Evolutionary conservation across 768 basidiomycete species (phyloP).

Genomic region (Roridomyces roridus): DNA sequence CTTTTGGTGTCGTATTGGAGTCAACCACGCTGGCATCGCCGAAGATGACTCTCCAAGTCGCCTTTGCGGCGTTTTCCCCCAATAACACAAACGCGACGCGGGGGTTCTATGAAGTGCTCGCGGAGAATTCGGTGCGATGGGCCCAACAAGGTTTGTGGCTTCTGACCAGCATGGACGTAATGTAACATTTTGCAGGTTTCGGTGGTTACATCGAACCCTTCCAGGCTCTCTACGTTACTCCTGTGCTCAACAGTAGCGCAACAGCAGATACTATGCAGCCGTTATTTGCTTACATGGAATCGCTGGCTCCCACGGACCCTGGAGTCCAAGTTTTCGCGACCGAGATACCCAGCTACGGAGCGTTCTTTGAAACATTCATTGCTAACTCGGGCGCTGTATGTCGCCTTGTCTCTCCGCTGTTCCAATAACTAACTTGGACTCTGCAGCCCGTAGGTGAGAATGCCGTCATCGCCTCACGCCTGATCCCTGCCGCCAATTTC

Average conservation of each 20-base stretch:
- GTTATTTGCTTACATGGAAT: slow-evolving; percentile 25
- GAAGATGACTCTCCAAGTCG: slow-evolving; percentile 28
- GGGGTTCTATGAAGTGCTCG: slow-evolving; percentile 30
- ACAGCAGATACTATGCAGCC: slow-evolving; percentile 36
- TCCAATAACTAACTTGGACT: background rate
- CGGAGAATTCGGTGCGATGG: slow-evolving; percentile 31
- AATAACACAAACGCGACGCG: slow-evolving; percentile 24
- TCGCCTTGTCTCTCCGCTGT: background rate
- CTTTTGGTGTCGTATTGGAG: slow-evolving; percentile 32
- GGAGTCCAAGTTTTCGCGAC: slow-evolving; percentile 24
- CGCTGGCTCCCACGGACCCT: slow-evolving; percentile 15
- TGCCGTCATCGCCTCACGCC: slow-evolving; percentile 31
- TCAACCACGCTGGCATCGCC: slow-evolving; percentile 28
- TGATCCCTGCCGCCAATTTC: slow-evolving; percentile 33
- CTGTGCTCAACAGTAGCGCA: slow-evolving; percentile 31
- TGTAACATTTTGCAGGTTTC: slow-evolving; percentile 29
- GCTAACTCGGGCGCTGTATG: slow-evolving; percentile 31
- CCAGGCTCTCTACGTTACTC: slow-evolving; percentile 37
- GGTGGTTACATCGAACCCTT: slow-evolving; percentile 36
- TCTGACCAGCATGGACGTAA: background rate
- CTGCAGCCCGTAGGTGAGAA: slow-evolving; percentile 29
- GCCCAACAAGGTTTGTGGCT: slow-evolving; percentile 28
- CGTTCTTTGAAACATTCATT: slow-evolving; percentile 31
- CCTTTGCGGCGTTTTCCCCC: slow-evolving; percentile 25
- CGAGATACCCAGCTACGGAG: slow-evolving; percentile 31